Percentiles rank a stretch among this genome's conserved stretches.
These are phyloP conservation scores for Lomentospora prolificans DNA, from an alignment of 2,329 filamentous ascomycete genomes.

Conservation along the genomic window DNA sequence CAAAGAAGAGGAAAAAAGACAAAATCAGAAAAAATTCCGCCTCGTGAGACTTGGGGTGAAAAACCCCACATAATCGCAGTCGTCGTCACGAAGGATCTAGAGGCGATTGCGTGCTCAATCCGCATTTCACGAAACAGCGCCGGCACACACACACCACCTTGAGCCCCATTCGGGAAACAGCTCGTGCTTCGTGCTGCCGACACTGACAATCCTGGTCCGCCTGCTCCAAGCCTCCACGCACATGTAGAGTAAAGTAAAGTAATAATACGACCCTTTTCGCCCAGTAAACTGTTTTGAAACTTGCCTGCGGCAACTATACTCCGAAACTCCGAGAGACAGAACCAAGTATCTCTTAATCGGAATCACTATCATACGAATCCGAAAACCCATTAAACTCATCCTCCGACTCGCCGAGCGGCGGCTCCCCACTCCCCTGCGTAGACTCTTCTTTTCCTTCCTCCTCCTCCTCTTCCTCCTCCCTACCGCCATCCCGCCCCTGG, in stretches of 20 bases:
- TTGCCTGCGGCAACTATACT: background rate
- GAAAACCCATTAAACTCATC: constrained; percentile 52
- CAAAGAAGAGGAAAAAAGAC: background rate
- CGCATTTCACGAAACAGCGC: too few species aligned
- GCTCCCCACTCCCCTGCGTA: constrained; percentile 11
- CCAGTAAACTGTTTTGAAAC: too few species aligned
- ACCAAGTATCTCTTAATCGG: constrained; percentile 16
- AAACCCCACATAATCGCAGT: too few species aligned
- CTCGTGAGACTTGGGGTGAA: too few species aligned
- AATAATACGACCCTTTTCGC: too few species aligned
- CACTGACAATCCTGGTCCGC: too few species aligned
- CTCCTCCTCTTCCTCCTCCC: constrained; percentile 16
- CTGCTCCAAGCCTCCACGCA: too few species aligned
- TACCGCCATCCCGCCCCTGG: background rate
- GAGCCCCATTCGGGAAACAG: background rate
- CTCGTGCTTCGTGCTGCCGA: too few species aligned
- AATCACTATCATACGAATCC: constrained; percentile 27
- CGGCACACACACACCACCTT: too few species aligned
- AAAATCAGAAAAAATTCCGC: too few species aligned
- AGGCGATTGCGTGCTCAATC: background rate
- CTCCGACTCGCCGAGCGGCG: constrained; percentile 33
- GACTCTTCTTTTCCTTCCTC: constrained; percentile 22
- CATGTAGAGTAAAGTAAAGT: too few species aligned
- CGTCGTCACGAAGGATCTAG: background rate
- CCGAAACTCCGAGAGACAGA: background rate